phyloP scores from a whole-genome alignment of 345 rosid species.

The Tarenaya hassleriana region DNA sequence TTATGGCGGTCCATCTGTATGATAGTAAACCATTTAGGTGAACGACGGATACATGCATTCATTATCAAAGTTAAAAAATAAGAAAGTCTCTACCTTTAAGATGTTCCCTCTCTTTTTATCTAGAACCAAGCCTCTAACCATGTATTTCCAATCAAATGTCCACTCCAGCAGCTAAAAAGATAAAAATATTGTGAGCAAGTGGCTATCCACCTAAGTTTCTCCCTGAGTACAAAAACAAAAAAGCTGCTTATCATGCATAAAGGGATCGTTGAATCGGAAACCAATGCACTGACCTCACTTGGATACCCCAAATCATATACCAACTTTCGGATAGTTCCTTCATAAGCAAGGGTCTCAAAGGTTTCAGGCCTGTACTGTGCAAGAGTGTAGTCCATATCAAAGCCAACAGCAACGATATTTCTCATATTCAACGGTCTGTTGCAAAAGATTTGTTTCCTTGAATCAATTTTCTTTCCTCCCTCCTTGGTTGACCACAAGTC shows the following conservation, averaged over 20 bases:
- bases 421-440: constrained; percentile 93
- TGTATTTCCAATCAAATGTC: constrained; percentile 90
- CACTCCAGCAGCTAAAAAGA: constrained; percentile 58
- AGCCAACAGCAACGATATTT: constrained; percentile 84
- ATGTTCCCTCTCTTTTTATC: constrained; percentile 98
- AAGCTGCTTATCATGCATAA: not conserved
- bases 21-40: constrained; percentile 16
- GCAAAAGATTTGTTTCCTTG: constrained; percentile 83
- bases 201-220: not conserved
- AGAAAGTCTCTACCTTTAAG: constrained; percentile 50
- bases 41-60: not conserved
- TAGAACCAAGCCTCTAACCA: constrained; percentile 96
- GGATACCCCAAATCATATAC: constrained; percentile 91
- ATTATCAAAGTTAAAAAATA: not conserved
- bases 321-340: constrained; percentile 80
- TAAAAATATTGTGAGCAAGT: constrained; percentile 1
- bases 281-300: constrained; percentile 45
- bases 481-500: constrained; percentile 62
- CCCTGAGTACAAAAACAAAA: not conserved
- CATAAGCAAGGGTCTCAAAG: constrained; percentile 89
- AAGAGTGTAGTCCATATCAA: constrained; percentile 98
- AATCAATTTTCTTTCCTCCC: constrained; percentile 49
- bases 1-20: constrained; percentile 96
- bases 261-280: not conserved
- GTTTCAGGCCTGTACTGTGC: constrained; percentile 97